phyloP scores from a whole-genome alignment of 768 basidiomycete genomes.

The Tubosaeta sp. region DNA sequence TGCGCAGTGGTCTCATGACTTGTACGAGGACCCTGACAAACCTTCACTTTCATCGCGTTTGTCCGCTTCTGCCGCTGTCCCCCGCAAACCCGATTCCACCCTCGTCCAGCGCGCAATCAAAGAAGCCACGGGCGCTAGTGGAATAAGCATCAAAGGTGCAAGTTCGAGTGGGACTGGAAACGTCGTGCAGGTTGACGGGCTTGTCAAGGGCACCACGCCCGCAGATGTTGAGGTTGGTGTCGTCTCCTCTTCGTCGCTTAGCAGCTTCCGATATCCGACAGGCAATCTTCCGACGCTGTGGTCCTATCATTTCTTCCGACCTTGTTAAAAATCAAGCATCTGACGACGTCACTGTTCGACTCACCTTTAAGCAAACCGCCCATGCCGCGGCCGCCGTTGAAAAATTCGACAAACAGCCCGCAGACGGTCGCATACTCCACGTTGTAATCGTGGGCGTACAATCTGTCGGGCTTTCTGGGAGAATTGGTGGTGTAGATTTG shows the following conservation, averaged over 20 bases:
- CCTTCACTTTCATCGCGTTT: slow-evolving; percentile 54
- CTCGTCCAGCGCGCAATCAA: slow-evolving; percentile 60
- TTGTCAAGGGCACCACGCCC: slow-evolving; percentile 72
- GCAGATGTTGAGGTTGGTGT: slow-evolving; percentile 61
- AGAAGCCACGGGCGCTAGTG: slow-evolving; percentile 46
- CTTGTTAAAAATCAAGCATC: slow-evolving; percentile 14
- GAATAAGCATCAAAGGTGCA: slow-evolving; percentile 68
- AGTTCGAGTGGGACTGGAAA: slow-evolving; percentile 49
- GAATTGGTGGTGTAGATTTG: slow-evolving; percentile 53
- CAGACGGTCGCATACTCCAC: slow-evolving; percentile 71
- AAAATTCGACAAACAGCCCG: slow-evolving; percentile 76
- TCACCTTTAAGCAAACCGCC: slow-evolving; percentile 64
- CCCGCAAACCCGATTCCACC: slow-evolving; percentile 51
- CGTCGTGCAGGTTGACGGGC: slow-evolving; percentile 69
- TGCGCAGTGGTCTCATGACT: slow-evolving; percentile 66
- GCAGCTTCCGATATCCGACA: slow-evolving; percentile 9
- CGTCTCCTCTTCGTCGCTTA: not conserved
- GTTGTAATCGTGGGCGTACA: slow-evolving; percentile 60
- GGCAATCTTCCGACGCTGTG: slow-evolving; percentile 82
- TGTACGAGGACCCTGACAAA: slow-evolving; percentile 58
- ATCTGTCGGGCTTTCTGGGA: slow-evolving; percentile 51
- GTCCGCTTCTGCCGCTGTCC: slow-evolving; percentile 34
- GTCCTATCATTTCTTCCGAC: slow-evolving; percentile 49
- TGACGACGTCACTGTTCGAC: slow-evolving; percentile 53
- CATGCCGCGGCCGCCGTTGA: slow-evolving; percentile 64